Percentiles rank a stretch among this genome's conserved stretches.
phyloP scores from a whole-genome alignment of 176 grass and related monocot genomes.

The Ensete glaucum region DNA sequence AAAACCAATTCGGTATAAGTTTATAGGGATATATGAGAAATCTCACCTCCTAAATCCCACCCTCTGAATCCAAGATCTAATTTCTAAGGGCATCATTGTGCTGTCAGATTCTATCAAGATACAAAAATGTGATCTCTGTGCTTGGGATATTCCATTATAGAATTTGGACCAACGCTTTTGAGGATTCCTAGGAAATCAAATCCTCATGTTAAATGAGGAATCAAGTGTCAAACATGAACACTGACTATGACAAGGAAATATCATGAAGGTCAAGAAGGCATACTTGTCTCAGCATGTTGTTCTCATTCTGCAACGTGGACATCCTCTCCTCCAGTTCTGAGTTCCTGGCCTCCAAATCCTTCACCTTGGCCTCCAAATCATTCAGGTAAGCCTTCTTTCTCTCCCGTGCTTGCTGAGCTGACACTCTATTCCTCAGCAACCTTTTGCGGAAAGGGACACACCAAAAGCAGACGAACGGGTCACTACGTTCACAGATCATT shows the following conservation, averaged over 20 bases:
- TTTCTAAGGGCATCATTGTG: no score
- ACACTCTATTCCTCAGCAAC: slow-evolving; percentile 22
- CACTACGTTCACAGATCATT: not conserved
- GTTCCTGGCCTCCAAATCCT: slow-evolving; percentile 11
- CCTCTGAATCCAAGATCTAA: no score
- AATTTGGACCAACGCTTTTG: not conserved
- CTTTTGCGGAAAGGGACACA: not conserved
- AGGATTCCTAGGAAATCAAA: not conserved
- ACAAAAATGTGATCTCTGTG: no score
- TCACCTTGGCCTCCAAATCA: slow-evolving; percentile 10
- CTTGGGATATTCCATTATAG: not conserved
- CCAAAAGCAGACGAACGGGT: not conserved
- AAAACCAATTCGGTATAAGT: no score
- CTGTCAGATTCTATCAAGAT: no score
- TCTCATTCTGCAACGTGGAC: slow-evolving; percentile 19
- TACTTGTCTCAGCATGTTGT: slow-evolving; percentile 25
- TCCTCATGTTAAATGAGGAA: not conserved
- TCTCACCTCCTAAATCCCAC: no score
- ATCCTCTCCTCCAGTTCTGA: slow-evolving; percentile 17
- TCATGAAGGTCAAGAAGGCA: not conserved
- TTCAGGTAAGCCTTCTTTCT: slow-evolving; percentile 24
- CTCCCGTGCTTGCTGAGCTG: slow-evolving; percentile 24
- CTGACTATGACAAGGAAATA: not conserved
- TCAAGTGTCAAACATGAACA: not conserved
- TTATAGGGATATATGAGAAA: no score